Evolutionary conservation across 805 yeast species (phyloP).

Genomic region (Lachancea thermotolerans): DNA sequence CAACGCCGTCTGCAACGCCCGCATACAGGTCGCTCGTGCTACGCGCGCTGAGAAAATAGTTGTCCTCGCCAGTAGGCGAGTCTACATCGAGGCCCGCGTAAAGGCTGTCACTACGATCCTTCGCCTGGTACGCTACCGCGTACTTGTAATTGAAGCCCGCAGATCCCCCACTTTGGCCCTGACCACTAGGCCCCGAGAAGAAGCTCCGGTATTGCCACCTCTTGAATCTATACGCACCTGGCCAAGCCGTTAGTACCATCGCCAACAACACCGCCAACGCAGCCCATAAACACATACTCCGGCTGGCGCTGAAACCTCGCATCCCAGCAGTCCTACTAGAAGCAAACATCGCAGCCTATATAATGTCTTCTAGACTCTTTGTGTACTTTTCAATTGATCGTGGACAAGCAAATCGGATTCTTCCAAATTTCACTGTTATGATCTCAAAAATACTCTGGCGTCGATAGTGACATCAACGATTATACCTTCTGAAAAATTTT

Average conservation of each 20-base stretch:
- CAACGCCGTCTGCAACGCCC: conserved; percentile 96
- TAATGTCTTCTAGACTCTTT: too few relatives aligned
- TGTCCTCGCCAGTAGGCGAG: conserved; percentile 77
- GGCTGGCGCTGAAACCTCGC: conserved; percentile 1
- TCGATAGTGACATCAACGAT: background rate
- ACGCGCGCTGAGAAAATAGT: conserved; percentile 43
- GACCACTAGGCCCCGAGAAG: conserved; percentile 3
- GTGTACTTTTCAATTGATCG: too few relatives aligned
- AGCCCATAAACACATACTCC: conserved; percentile 3
- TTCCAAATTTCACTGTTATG: background rate
- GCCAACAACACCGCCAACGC: conserved; percentile 2
- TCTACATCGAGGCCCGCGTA: conserved; percentile 33
- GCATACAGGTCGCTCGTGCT: conserved; percentile 37
- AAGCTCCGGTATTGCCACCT: conserved; percentile 3
- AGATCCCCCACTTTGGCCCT: background rate
- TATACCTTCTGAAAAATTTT: background rate
- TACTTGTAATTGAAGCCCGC: conserved; percentile 40
- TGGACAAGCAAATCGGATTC: too few relatives aligned
- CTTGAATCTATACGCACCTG: conserved; percentile 3
- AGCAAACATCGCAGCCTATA: conserved; percentile 1
- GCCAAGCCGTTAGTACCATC: conserved; percentile 3
- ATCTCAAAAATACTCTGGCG: background rate
- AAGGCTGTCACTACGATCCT: conserved; percentile 51
- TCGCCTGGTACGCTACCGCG: conserved; percentile 70
- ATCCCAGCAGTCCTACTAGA: background rate